Evolutionary conservation across 441 rosid species (phyloP), one percentile per base, ranked within the genome.

Genomic region (Gossypium schwendimanii): DNA sequence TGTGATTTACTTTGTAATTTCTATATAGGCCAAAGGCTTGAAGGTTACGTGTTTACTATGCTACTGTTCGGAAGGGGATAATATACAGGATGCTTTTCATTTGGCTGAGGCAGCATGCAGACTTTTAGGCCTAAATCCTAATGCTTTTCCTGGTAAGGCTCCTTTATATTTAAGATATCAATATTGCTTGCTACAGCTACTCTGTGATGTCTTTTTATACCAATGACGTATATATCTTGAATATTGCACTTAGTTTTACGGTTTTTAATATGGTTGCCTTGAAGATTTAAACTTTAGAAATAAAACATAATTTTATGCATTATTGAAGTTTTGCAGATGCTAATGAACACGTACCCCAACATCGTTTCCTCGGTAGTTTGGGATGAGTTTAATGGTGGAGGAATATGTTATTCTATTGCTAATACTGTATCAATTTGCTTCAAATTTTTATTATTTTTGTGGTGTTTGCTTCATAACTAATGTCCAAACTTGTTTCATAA

Each of bases 41-140:
- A 89, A 86, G 70, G 92, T 88, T 71, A 89, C 93, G 36, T 91
- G 98, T 82, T 75, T 92, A 74, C 71, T 94, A 58, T 89, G 93
- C 79, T 89, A 94, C 84, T 94, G 99, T 82, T 91, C 97, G 0
- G 98, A 94, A 86, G 99, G 98, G 70, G 96, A 94, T 82, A 94
- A 92, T 83, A 87, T 84, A 70, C 78, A 88, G 39, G 98, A 92
- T 82, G 93, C 93, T 49, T 83, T 88, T 79, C 82, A 86, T 77
- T 75, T 94, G 75, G 97, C 93, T 54, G 92, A 87, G 76, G 94
- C 94, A 60, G 83, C 88, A 7, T 77, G 82, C 81, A 87, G 84
- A 77, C 82, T 91, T 64, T 74, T 72, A 67, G 84, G 81, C 66
- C 60, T 84, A 73, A 84, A 65, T 78, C 77, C 84, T 20, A 74